Percentiles rank a stretch among this genome's conserved stretches.
Conservation (phyloP, 2,329 filamentous ascomycete genomes). For the Elsinoe ampelina region DNA sequence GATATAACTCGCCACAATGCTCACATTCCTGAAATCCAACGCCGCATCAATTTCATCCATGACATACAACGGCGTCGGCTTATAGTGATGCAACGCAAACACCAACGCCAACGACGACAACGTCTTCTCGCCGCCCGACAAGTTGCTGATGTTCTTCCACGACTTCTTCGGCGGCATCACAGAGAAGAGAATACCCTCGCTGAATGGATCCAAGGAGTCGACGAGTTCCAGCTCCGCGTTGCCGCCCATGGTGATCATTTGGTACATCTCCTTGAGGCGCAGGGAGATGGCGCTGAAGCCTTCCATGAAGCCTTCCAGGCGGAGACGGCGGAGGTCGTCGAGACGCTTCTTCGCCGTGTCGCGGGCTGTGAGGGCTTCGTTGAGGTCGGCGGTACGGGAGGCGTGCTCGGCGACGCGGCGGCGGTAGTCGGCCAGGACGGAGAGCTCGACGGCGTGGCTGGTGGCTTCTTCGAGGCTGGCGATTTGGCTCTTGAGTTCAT, state of each 20-base stretch:
- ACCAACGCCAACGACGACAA: constrained; percentile 85
- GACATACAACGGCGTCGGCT: constrained; percentile 93
- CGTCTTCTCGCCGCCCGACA: constrained; percentile 96
- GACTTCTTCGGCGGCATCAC: constrained; percentile 99
- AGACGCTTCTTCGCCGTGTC: constrained; percentile 86
- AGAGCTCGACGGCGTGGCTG: constrained; percentile 79
- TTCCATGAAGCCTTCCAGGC: constrained; percentile 96
- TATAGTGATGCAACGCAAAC: constrained; percentile 97
- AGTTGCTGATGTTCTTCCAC: constrained; percentile 98
- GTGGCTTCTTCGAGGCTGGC: constrained; percentile 63
- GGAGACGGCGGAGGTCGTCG: constrained; percentile 80
- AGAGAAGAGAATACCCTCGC: constrained; percentile 90
- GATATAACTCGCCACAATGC: constrained; percentile 98
- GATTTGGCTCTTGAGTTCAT: constrained; percentile 54
- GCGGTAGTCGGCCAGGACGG: constrained; percentile 81
- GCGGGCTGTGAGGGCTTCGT: constrained; percentile 64
- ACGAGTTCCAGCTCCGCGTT: constrained; percentile 97
- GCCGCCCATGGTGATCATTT: constrained; percentile 99
- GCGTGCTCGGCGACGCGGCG: constrained; percentile 76
- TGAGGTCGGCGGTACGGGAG: constrained; percentile 72
- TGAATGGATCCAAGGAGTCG: constrained; percentile 91
- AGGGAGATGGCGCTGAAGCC: constrained; percentile 91
- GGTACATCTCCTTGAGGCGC: constrained; percentile 98
- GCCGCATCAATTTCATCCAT: constrained; percentile 99
- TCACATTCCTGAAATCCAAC: constrained; percentile 92